Evolutionary conservation across 495 filamentous ascomycete genomes (phyloP).

Genomic region (Aspergillus ostianus): DNA sequence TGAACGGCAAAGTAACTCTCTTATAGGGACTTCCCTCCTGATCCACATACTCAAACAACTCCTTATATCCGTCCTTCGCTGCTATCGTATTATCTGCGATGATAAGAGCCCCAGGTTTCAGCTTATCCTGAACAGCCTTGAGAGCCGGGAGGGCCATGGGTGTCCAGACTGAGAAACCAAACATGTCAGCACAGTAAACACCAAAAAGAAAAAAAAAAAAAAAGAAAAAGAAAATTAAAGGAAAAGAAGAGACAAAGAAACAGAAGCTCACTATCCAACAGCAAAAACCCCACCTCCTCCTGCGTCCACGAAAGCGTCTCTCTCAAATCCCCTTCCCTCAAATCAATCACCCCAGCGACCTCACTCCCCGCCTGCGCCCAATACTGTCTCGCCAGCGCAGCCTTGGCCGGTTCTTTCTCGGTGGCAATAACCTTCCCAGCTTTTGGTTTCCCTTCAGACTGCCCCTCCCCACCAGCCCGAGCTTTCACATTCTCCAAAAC

Average conservation of each 20-base stretch:
- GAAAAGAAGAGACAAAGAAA: not conserved
- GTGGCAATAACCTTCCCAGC: conserved; percentile 52
- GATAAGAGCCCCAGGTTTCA: conserved; percentile 49
- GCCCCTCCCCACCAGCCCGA: not conserved
- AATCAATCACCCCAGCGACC: conserved; percentile 47
- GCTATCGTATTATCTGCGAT: conserved; percentile 48
- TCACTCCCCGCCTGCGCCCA: conserved; percentile 47
- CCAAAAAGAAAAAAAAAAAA: not conserved
- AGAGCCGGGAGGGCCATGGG: conserved; percentile 50
- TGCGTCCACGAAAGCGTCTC: conserved; percentile 48
- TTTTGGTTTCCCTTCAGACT: conserved; percentile 10
- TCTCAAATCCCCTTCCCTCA: conserved; percentile 54
- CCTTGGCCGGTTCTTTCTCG: conserved; percentile 54
- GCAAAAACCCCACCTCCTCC: conserved; percentile 50
- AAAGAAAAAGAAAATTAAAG: not conserved
- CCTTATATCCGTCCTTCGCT: conserved; percentile 32
- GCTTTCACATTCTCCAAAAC: conserved; percentile 34
- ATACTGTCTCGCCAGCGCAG: conserved; percentile 40
- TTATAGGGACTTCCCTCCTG: not conserved
- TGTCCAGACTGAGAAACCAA: conserved; percentile 45
- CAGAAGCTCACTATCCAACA: conserved; percentile 53
- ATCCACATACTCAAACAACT: conserved; percentile 31
- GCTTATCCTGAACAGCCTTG: conserved; percentile 42
- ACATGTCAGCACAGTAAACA: conserved; percentile 1
- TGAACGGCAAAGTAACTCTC: not conserved